These are phyloP conservation scores for Melanomma pulvis-pyrius DNA, from an alignment of 495 filamentous ascomycete genomes.

Conservation along the genomic window DNA sequence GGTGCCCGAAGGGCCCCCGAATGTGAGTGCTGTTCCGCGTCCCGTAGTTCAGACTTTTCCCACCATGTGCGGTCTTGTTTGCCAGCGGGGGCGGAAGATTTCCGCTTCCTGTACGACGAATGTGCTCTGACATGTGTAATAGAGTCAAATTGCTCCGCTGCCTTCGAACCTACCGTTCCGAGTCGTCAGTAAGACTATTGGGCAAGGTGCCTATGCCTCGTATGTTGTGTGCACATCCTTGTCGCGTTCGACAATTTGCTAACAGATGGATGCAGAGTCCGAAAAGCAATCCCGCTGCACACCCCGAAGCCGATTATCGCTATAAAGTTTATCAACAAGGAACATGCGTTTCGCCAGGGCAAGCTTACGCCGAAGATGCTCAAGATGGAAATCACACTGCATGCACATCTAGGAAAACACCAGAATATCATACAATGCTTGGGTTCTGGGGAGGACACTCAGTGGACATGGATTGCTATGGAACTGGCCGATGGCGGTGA, in stretches of 20 bases:
- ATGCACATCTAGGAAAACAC: slow-evolving; percentile 84
- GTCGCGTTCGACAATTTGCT: slow-evolving; percentile 8
- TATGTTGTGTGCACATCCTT: slow-evolving; percentile 52
- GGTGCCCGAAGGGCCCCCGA: not conserved
- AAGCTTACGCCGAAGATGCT: slow-evolving; percentile 87
- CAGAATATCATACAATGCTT: slow-evolving; percentile 93
- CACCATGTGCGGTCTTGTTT: no score
- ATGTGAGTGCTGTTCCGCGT: not conserved
- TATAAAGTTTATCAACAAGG: slow-evolving; percentile 98
- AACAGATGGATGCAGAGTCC: slow-evolving; percentile 65
- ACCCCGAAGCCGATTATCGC: slow-evolving; percentile 79
- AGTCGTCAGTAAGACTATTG: slow-evolving; percentile 93
- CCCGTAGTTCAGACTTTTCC: not conserved
- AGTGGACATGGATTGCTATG: slow-evolving; percentile 99
- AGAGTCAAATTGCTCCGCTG: slow-evolving; percentile 64
- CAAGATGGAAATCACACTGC: slow-evolving; percentile 82
- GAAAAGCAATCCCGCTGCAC: slow-evolving; percentile 81
- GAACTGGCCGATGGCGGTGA: slow-evolving; percentile 95
- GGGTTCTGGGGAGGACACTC: slow-evolving; percentile 76
- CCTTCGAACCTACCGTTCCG: slow-evolving; percentile 88
- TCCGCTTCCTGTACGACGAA: not conserved
- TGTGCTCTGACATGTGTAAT: not conserved
- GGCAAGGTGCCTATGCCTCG: slow-evolving; percentile 96
- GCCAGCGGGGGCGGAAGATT: not conserved
- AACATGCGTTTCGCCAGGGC: slow-evolving; percentile 84